Evolutionary conservation across 768 basidiomycete genomes (phyloP).

Genomic region (Auricularia heimuer): DNA sequence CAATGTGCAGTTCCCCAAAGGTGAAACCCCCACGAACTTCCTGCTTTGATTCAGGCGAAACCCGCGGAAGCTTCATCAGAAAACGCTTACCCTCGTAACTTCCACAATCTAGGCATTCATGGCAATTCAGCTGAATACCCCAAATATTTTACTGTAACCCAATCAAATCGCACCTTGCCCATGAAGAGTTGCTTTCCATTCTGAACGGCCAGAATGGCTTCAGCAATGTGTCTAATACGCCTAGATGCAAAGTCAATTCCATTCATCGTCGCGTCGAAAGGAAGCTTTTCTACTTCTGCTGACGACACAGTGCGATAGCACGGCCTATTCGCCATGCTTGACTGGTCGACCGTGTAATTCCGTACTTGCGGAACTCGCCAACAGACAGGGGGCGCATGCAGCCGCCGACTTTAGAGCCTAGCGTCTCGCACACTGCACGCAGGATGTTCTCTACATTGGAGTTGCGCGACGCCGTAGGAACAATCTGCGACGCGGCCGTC

Average conservation of each 20-base stretch:
- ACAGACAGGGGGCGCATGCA: conserved; percentile 33
- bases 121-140: too few species aligned
- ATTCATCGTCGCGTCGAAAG: too few species aligned
- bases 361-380: conserved; percentile 26
- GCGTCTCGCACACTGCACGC: conserved; percentile 39
- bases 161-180: conserved; percentile 31
- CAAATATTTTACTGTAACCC: too few species aligned
- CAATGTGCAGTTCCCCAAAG: conserved; percentile 24
- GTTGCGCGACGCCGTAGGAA: conserved; percentile 10
- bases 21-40: conserved; percentile 24
- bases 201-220: conserved; percentile 22
- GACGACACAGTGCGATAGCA: conserved; percentile 43
- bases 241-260: background rate
- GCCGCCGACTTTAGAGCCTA: conserved; percentile 42
- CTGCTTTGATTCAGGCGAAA: background rate
- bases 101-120: conserved; percentile 29
- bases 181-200: conserved; percentile 38
- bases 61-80: background rate
- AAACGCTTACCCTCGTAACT: conserved; percentile 18
- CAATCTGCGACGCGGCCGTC: conserved; percentile 1
- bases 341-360: conserved; percentile 42
- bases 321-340: conserved; percentile 56
- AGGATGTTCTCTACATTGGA: conserved; percentile 33
- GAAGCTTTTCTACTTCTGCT: conserved; percentile 15
- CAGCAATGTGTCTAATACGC: conserved; percentile 22